Base-by-base conservation (phyloP, 2,329 filamentous ascomycete species). In the Pseudopithomyces maydicus region DNA sequence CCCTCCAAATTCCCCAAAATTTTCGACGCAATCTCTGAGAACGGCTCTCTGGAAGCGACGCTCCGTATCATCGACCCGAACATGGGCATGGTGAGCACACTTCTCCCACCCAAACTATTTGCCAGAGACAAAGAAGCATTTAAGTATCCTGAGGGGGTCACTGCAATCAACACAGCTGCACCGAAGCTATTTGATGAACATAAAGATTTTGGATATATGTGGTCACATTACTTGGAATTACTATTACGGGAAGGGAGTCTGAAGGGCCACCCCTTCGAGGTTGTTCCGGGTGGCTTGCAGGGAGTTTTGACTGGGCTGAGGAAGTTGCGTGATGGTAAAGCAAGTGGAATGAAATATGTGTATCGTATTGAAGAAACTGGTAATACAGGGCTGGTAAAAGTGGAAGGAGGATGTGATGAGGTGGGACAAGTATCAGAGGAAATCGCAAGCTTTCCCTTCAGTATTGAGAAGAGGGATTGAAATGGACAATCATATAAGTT, bases 301-400 rank as follows among this genome's bases (percentile, higher is more conserved):
- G 83, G 84, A 1, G 68, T 87, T 2, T 73, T 85, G 58, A 72
- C 67, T 19, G 85, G 75, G 0, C 64, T 89, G 68, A 68, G 73
- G 58, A 81, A 84, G 57, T 69, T 89, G 63, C 83, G 81, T 67
- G 78, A 76, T 15, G 86, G 86, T 1, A 85, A 83, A 68, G 85
- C 82, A 17, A 86, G 82, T 61, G 86, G 81, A 0, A 77, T 83
- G 1, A 89, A 89, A 73, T 88, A 87, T 75, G 81, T 89, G 1
- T 83, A 84, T 64, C 76, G 76, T 54, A 79, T 85, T 65, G 77
- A 62, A 15, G 81, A 84, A 22, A 84, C 82, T n/a, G 44, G 44
- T 3, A 23, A 43, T 8, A n/a, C 39, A 4, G 51, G 33, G 11
- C n/a, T 38, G 10, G 29, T 45, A 3, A 15, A 19, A 19, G n/a